Conservation (phyloP, 23 red algal species). For the Gracilariopsis chorda region DNA sequence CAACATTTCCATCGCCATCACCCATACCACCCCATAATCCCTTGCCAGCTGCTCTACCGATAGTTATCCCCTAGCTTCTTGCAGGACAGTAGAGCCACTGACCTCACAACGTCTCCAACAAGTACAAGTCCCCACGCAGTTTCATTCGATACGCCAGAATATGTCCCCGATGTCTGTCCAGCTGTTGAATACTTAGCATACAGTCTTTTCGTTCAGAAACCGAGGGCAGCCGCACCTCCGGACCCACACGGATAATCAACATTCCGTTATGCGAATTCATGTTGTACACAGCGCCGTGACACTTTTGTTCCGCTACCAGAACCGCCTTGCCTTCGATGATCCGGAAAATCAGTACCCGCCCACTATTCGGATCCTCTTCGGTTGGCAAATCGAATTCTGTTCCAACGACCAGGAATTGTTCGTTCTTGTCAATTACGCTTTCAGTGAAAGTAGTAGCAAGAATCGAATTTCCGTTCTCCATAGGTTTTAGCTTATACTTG, state of each 20-base stretch:
- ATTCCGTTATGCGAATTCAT: conserved; percentile 63
- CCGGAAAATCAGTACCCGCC: conserved; percentile 77
- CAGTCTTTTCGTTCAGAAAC: conserved; percentile 53
- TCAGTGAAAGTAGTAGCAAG: conserved; percentile 49
- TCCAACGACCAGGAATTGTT: conserved; percentile 84
- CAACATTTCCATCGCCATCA: conserved; percentile 82
- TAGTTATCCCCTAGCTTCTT: conserved; percentile 42
- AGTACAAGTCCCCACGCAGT: conserved; percentile 81
- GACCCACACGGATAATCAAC: conserved; percentile 75
- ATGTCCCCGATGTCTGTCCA: conserved; percentile 66
- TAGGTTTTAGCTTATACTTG: conserved; percentile 51
- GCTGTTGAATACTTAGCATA: conserved; percentile 19
- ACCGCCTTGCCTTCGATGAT: conserved; percentile 40
- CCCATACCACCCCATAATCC: conserved; percentile 82
- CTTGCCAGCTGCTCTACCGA: conserved; percentile 77
- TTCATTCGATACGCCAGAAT: conserved; percentile 61
- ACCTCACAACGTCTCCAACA: conserved; percentile 90
- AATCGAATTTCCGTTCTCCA: conserved; percentile 70
- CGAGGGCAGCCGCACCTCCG: conserved; percentile 65
- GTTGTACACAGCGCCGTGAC: conserved; percentile 73
- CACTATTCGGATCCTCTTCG: conserved; percentile 72
- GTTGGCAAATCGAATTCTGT: conserved; percentile 61
- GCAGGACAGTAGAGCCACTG: conserved; percentile 69
- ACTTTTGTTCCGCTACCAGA: conserved; percentile 64
- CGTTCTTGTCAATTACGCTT: conserved; percentile 52